Conservation (phyloP, 2,329 filamentous ascomycete species). For the Hortaea sp. region DNA sequence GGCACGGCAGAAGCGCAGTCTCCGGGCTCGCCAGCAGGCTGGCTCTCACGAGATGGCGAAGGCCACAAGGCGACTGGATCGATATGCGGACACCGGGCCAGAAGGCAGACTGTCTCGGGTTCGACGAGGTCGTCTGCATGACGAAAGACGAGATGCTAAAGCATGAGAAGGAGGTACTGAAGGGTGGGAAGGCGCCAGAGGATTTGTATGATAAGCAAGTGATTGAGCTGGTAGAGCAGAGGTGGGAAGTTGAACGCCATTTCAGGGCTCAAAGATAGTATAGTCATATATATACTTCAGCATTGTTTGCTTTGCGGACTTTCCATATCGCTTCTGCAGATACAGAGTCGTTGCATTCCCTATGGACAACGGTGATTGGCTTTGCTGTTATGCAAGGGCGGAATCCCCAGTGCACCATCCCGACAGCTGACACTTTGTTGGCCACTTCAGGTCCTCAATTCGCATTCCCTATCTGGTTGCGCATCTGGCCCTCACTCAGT, state of each 20-base stretch:
- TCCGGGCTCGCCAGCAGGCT: slow-evolving; percentile 73
- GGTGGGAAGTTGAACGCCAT: slow-evolving; percentile 52
- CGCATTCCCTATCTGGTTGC: no score
- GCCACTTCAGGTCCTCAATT: no score
- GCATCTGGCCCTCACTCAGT: no score
- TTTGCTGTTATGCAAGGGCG: no score
- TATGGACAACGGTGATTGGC: no score
- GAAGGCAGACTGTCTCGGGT: slow-evolving; percentile 58
- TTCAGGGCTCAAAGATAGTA: slow-evolving; percentile 9
- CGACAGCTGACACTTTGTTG: no score
- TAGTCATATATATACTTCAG: no score
- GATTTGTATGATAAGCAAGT: slow-evolving; percentile 65
- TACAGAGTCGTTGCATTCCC: no score
- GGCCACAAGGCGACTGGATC: slow-evolving; percentile 51
- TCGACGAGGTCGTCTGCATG: slow-evolving; percentile 75
- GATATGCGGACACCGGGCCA: slow-evolving; percentile 63
- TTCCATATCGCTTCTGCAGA: no score
- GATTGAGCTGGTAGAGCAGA: slow-evolving; percentile 55
- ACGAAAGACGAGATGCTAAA: slow-evolving; percentile 77
- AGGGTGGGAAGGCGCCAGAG: slow-evolving; percentile 54
- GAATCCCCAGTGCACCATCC: no score
- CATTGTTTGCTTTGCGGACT: no score
- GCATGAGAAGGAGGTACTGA: slow-evolving; percentile 73
- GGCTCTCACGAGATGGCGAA: slow-evolving; percentile 69
- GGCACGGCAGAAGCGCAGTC: slow-evolving; percentile 68